Evolutionary conservation across 2,329 filamentous ascomycete species (phyloP).

Genomic region (Fusarium citri): DNA sequence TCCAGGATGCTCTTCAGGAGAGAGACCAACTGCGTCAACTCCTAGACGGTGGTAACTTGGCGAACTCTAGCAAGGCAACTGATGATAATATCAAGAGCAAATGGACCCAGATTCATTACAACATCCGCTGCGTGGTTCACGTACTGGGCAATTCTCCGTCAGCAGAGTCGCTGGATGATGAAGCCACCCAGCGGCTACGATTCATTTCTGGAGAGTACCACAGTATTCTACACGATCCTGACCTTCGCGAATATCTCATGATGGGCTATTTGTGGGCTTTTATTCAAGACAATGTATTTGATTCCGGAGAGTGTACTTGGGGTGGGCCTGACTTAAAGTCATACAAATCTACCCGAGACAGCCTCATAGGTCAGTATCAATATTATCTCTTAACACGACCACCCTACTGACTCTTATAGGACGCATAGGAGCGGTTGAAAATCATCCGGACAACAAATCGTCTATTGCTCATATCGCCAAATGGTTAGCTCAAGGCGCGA

Average conservation of each 20-base stretch:
- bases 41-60: neutral
- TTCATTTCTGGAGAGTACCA: rapidly evolving
- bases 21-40: neutral
- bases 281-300: neutral
- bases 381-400: too few relatives aligned
- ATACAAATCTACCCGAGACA: rapidly evolving
- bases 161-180: rapidly evolving
- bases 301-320: neutral
- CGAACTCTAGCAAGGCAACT: slow-evolving; percentile 15
- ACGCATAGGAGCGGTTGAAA: neutral
- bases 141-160: neutral
- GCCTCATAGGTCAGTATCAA: neutral
- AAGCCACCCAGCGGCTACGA: rapidly evolving
- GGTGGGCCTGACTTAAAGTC: rapidly evolving
- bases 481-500: slow-evolving; percentile 26
- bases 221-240: neutral
- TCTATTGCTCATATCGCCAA: neutral
- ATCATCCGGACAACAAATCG: rapidly evolving
- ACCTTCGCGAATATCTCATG: neutral
- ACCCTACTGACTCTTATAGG: neutral
- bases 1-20: neutral
- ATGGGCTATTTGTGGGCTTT: slow-evolving; percentile 11
- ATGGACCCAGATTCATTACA: slow-evolving; percentile 38
- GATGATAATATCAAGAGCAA: slow-evolving; percentile 21
- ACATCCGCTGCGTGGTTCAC: slow-evolving; percentile 20